Percentiles rank a stretch among this genome's conserved stretches.
These are phyloP conservation scores for Diaporthe eres DNA, from an alignment of 2,329 filamentous ascomycete genomes.

Conservation along the genomic window DNA sequence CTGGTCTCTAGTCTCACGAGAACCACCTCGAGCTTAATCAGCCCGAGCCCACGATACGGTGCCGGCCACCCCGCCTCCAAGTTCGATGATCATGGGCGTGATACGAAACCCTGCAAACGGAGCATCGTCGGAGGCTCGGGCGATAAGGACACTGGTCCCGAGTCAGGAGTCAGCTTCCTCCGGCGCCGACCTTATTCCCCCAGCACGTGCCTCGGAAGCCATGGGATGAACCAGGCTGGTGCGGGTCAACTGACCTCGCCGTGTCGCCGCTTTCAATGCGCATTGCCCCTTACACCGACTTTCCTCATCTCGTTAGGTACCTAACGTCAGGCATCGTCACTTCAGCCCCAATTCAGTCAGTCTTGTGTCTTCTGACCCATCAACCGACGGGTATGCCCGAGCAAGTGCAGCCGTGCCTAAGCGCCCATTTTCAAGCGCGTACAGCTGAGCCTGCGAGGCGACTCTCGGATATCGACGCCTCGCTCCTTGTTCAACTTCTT, in stretches of 20 bases:
- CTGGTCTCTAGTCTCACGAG: not conserved
- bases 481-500: not conserved
- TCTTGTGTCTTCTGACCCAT: conserved; percentile 3
- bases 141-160: conserved; percentile 23
- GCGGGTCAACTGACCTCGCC: conserved; percentile 25
- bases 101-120: conserved; percentile 18
- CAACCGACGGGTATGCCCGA: not conserved
- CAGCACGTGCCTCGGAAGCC: conserved; percentile 28
- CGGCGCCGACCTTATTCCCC: conserved; percentile 3
- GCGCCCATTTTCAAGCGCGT: conserved; percentile 10
- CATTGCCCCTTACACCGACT: conserved; percentile 25
- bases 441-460: not conserved
- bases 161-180: conserved; percentile 23
- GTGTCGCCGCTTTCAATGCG: conserved; percentile 28
- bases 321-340: conserved; percentile 8
- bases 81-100: not conserved
- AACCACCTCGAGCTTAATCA: conserved; percentile 3
- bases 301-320: conserved; percentile 9
- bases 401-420: conserved; percentile 24
- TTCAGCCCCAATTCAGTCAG: not conserved
- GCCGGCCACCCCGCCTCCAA: not conserved
- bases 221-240: conserved; percentile 23
- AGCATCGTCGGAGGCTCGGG: conserved; percentile 24
- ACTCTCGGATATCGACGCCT: conserved; percentile 3
- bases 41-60: not conserved